Conservation (phyloP, 2,329 filamentous ascomycete genomes). For the Paraphoma chrysanthemicola region DNA sequence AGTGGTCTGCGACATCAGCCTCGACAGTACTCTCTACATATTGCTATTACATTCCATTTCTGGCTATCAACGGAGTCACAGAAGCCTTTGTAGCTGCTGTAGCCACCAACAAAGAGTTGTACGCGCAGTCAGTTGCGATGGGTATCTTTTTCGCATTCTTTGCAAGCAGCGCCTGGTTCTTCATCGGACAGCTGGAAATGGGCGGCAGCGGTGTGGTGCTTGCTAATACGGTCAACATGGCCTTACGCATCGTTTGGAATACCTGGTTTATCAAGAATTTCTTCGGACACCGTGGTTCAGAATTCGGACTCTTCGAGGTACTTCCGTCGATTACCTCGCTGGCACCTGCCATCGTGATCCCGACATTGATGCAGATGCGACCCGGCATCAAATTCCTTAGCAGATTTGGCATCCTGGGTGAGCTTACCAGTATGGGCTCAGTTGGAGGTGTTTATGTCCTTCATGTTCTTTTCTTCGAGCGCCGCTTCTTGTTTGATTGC, state of each 20-base stretch:
- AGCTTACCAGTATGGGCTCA: slow-evolving; percentile 47
- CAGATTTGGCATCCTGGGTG: slow-evolving; percentile 50
- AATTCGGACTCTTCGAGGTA: slow-evolving; percentile 23
- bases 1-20: slow-evolving; percentile 78
- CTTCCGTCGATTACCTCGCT: slow-evolving; percentile 38
- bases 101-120: slow-evolving; percentile 76
- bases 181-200: slow-evolving; percentile 71
- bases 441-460: slow-evolving; percentile 46
- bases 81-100: slow-evolving; percentile 94
- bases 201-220: slow-evolving; percentile 83
- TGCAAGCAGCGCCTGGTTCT: slow-evolving; percentile 74
- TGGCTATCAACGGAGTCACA: slow-evolving; percentile 88
- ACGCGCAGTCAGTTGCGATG: slow-evolving; percentile 85
- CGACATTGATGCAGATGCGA: slow-evolving; percentile 44
- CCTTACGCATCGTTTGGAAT: slow-evolving; percentile 83
- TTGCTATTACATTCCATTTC: slow-evolving; percentile 90
- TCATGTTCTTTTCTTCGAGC: slow-evolving; percentile 44
- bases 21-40: slow-evolving; percentile 78
- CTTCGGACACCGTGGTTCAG: slow-evolving; percentile 28
- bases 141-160: slow-evolving; percentile 79
- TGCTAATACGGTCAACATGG: slow-evolving; percentile 92
- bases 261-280: slow-evolving; percentile 68
- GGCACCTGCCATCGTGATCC: slow-evolving; percentile 47
- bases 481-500: slow-evolving; percentile 40
- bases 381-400: slow-evolving; percentile 30